Base-by-base conservation (phyloP, 2,329 filamentous ascomycete genomes). In the Fusarium ramigenum region DNA sequence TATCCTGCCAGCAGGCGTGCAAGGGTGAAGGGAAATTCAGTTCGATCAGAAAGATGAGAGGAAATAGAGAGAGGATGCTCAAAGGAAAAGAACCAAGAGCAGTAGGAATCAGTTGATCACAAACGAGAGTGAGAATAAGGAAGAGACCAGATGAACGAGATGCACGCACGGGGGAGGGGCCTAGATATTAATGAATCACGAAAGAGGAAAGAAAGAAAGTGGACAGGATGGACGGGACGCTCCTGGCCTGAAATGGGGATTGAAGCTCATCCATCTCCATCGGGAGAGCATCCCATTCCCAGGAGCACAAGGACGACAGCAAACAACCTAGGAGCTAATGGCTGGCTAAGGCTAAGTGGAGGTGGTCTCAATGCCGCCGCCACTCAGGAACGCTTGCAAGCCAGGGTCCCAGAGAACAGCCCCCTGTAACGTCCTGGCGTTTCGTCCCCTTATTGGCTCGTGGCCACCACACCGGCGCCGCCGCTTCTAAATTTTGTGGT, bases 1-100 rank as follows among this genome's bases (percentile, higher is more conserved):
- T 25, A 63, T 76, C 75, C 75, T 77, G 75, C 75, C 75, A 75
- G 75, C 75, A 78, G 75, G 75, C 62, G 56, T 56, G 32, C 46
- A 46, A 43, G 19, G 42, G 56, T 56, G 23, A 52, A 58, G 42
- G 36, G 25, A 36, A 32, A 25, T 44, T 54, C 23, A 49, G 39
- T 52, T 30, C 50, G 14, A 36, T 56, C 28, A 19, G 16, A 30
- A 34, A 44, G 59, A 61, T 43, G 49, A 36, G 25, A 28, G 50
- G 37, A 40, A 53, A 58, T 32, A 64, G 53, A 56, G 65, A 66
- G 59, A 44, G 42, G 46, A 64, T 62, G 52, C 66, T 64, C 58
- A 62, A 56, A 34, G 23, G 28, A 37, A 46, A 44, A 50, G 63
- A 59, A 59, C 47, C 36, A 53, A 50, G 62, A 60, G 44, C 37